These are phyloP conservation scores for Balakata baccata DNA, from an alignment of 345 rosid species.

Conservation along the genomic window DNA sequence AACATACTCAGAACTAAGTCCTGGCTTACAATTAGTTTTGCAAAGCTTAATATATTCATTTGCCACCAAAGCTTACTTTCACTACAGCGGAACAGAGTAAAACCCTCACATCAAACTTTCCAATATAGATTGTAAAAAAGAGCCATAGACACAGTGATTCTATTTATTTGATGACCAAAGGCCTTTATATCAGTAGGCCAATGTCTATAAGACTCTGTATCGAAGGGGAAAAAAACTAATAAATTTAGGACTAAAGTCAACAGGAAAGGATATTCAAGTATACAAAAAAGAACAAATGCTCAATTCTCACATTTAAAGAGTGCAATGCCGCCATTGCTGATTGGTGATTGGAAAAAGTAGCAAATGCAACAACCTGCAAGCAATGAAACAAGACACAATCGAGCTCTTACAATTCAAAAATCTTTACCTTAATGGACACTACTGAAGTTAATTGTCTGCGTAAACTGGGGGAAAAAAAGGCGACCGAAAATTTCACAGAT, in stretches of 20 bases:
- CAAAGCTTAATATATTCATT: not conserved
- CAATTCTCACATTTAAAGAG: conserved; percentile 58
- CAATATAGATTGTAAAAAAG: not conserved
- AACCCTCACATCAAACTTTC: not conserved
- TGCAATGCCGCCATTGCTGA: conserved; percentile 66
- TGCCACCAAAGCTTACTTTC: no score
- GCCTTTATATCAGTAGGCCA: not conserved
- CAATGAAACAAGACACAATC: not conserved
- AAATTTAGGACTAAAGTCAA: not conserved
- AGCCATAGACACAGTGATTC: not conserved
- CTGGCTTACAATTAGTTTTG: not conserved
- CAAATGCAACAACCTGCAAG: conserved; percentile 85
- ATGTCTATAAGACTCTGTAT: not conserved
- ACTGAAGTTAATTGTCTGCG: no score
- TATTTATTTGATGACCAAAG: not conserved
- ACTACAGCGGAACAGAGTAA: not conserved
- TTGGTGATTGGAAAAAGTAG: conserved; percentile 70
- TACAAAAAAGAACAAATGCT: not conserved
- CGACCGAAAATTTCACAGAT: not conserved
- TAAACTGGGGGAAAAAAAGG: not conserved
- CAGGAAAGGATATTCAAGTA: not conserved
- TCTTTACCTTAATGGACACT: not conserved
- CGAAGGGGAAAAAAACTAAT: not conserved
- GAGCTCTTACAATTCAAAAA: not conserved
- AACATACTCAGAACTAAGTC: not conserved